These are phyloP conservation scores for Bonnemaisonia californica DNA, from an alignment of 31 red algal genomes.

Conservation along the genomic window DNA sequence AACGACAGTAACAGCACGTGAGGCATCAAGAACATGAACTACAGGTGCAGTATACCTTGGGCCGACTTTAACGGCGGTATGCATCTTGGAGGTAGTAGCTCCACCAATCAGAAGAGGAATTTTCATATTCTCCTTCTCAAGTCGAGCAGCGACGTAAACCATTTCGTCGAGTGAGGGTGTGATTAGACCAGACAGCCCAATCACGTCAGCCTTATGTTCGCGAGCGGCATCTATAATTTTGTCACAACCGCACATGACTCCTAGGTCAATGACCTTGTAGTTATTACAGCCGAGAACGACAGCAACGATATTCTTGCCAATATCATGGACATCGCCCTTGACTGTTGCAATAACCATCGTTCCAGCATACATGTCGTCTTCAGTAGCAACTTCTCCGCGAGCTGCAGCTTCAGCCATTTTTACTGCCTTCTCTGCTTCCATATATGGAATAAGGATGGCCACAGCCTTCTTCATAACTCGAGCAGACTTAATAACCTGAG, in stretches of 20 bases:
- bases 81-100: constrained; percentile 88
- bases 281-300: constrained; percentile 90
- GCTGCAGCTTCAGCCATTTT: constrained; percentile 53
- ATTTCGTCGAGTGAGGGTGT: constrained; percentile 90
- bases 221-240: constrained; percentile 84
- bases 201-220: constrained; percentile 77
- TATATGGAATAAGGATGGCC: constrained; percentile 89
- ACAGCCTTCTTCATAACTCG: constrained; percentile 96
- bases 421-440: constrained; percentile 84
- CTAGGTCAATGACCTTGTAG: constrained; percentile 75
- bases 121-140: constrained; percentile 76
- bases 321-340: constrained; percentile 94
- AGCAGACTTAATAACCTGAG: constrained; percentile 89
- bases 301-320: constrained; percentile 94
- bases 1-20: constrained; percentile 79
- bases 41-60: constrained; percentile 61
- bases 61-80: constrained; percentile 86
- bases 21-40: constrained; percentile 89
- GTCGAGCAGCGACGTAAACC: constrained; percentile 71
- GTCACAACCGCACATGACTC: constrained; percentile 76
- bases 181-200: constrained; percentile 89
- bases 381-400: constrained; percentile 74
- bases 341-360: constrained; percentile 95
- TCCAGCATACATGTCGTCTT: constrained; percentile 87
- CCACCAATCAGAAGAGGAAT: constrained; percentile 85